phyloP scores from a whole-genome alignment of 371 early-diverging fungal species.

The Gilbertella persicaria region DNA sequence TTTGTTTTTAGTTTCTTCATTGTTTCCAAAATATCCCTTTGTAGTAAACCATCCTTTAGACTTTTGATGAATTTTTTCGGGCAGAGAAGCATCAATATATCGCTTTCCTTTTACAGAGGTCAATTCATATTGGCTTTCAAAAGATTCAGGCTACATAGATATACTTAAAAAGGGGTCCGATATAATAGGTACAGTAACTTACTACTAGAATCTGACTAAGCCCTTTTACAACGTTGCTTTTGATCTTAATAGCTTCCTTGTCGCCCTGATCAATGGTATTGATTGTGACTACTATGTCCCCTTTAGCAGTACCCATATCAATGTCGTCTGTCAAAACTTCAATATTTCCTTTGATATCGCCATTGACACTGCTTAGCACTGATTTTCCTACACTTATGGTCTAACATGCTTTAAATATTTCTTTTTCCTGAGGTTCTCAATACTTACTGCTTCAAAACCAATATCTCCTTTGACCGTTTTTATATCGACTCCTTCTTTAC shows the following conservation, averaged over 20 bases:
- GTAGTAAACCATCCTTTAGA: not conserved
- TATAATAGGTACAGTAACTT: not conserved
- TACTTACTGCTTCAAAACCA: too few relatives aligned
- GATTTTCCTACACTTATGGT: too few relatives aligned
- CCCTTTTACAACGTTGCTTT: conserved; percentile 3
- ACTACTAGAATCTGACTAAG: conserved; percentile 5
- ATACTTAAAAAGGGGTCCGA: not conserved
- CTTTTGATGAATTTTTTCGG: conserved; percentile 4
- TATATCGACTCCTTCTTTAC: too few relatives aligned
- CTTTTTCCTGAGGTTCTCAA: too few relatives aligned
- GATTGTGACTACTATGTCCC: conserved; percentile 1
- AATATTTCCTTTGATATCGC: too few relatives aligned
- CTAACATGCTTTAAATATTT: too few relatives aligned
- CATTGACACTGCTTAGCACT: conserved; percentile 1
- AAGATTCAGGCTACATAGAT: not conserved
- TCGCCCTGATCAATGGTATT: conserved; percentile 1
- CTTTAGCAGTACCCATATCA: conserved; percentile 3
- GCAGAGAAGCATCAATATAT: conserved; percentile 2
- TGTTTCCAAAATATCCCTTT: conserved; percentile 10
- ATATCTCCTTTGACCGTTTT: too few relatives aligned
- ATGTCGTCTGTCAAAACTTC: conserved; percentile 5
- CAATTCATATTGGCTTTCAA: conserved; percentile 9
- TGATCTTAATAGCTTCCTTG: not conserved
- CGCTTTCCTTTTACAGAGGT: not conserved
- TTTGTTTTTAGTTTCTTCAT: conserved; percentile 4